Evolutionary conservation across 2,329 filamentous ascomycete species (phyloP).

Genomic region (Teratosphaeria zuluensis): DNA sequence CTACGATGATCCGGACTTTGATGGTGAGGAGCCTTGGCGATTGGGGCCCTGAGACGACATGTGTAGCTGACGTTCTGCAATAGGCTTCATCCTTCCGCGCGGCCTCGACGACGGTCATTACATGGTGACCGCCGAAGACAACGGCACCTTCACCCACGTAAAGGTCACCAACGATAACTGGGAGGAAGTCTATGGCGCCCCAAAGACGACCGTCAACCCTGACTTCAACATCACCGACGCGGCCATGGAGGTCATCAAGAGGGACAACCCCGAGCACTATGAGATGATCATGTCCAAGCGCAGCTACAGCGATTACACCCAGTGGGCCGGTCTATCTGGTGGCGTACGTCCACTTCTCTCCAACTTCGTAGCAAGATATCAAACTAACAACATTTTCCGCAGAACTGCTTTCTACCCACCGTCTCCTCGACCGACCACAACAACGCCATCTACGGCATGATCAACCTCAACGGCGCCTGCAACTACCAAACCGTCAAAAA

Average conservation of each 20-base stretch:
- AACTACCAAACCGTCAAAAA: not conserved
- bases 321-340: not conserved
- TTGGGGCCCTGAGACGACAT: not conserved
- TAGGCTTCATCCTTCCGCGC: not conserved
- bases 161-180: not conserved
- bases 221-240: not conserved
- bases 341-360: not conserved
- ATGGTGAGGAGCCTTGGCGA: not conserved
- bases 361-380: not conserved
- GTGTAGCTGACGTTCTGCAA: not conserved
- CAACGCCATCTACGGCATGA: not conserved
- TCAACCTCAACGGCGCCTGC: not conserved
- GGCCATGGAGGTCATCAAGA: not conserved
- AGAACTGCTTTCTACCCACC: not conserved
- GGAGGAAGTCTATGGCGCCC: not conserved
- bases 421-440: not conserved
- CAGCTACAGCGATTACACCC: not conserved
- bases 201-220: not conserved
- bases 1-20: not conserved
- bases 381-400: not conserved
- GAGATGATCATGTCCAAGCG: not conserved
- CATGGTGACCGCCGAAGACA: not conserved
- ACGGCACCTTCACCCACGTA: not conserved
- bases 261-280: not conserved
- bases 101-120: not conserved